Conservation (phyloP, 768 basidiomycete genomes). For the Melanogaster broomeanus region DNA sequence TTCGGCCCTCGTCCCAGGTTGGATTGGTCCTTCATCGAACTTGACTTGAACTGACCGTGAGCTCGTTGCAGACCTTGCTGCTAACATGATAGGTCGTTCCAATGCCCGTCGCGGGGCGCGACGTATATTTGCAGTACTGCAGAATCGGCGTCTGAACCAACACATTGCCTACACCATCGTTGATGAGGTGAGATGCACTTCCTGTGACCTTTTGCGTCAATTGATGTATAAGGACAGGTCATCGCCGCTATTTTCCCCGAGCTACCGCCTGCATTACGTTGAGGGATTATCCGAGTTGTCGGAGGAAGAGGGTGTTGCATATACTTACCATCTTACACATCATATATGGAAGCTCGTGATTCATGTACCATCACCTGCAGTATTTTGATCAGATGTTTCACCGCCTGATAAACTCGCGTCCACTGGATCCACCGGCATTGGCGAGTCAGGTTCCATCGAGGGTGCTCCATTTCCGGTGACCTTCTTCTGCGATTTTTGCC, state of each 20-base stretch:
- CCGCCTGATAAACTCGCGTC: background rate
- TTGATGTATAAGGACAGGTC: conserved; percentile 39
- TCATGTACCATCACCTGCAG: background rate
- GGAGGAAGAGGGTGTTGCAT: background rate
- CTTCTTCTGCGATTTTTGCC: conserved; percentile 40
- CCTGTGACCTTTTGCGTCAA: background rate
- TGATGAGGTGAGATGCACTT: conserved; percentile 69
- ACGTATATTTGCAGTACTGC: conserved; percentile 89
- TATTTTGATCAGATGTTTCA: background rate
- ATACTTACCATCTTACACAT: background rate
- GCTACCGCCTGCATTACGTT: conserved; percentile 15
- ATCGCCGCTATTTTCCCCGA: conserved; percentile 66
- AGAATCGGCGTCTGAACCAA: conserved; percentile 93
- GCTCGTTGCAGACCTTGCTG: conserved; percentile 71
- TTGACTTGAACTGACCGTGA: conserved; percentile 2
- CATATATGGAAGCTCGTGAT: background rate
- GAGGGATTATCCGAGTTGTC: background rate
- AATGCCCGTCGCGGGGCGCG: conserved; percentile 93
- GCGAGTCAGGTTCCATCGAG: conserved; percentile 9
- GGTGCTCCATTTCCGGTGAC: conserved; percentile 6
- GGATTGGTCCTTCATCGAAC: conserved; percentile 1
- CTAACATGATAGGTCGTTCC: conserved; percentile 97
- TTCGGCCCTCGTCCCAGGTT: conserved; percentile 89
- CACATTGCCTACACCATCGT: conserved; percentile 86
- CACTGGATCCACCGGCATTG: conserved; percentile 15